These are phyloP conservation scores for Torulaspora microellipsoides DNA, from an alignment of 805 yeast species.

Conservation along the genomic window DNA sequence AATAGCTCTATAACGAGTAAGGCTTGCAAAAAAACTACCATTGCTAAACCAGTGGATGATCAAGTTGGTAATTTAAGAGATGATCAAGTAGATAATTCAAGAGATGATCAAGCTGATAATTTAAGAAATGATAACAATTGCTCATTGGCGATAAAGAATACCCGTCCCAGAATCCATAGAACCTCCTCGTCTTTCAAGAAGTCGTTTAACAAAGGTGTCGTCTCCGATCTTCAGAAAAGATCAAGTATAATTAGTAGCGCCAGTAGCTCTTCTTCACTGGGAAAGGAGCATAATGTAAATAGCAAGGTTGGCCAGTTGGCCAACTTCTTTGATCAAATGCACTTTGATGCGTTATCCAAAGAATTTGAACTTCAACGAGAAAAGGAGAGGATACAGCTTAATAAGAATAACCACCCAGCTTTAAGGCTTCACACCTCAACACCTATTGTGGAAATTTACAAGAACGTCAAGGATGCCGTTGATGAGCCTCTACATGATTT, in stretches of 20 bases:
- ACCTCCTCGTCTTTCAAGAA: constrained; percentile 11
- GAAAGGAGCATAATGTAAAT: constrained; percentile 22
- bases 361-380: constrained; percentile 90
- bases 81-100: not conserved
- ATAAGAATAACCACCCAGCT: constrained; percentile 58
- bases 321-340: constrained; percentile 64
- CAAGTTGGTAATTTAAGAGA: not conserved
- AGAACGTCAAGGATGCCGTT: constrained; percentile 84
- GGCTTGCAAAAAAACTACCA: not conserved
- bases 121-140: not conserved
- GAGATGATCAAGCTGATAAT: not conserved
- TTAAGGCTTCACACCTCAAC: constrained; percentile 66
- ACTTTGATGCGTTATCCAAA: constrained; percentile 70
- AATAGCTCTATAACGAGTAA: not conserved
- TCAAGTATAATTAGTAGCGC: constrained; percentile 12
- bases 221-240: constrained; percentile 7
- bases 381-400: constrained; percentile 60
- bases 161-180: constrained; percentile 3
- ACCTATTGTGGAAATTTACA: constrained; percentile 88
- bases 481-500: constrained; percentile 44
- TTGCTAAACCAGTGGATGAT: not conserved
- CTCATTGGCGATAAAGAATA: not conserved
- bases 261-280: constrained; percentile 13
- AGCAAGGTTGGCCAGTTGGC: constrained; percentile 62
- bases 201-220: constrained; percentile 6